Evolutionary conservation across 129 eudicot genomes (phyloP), one percentile per base, ranked within the genome.

Genomic region (Saposhnikovia divaricata): DNA sequence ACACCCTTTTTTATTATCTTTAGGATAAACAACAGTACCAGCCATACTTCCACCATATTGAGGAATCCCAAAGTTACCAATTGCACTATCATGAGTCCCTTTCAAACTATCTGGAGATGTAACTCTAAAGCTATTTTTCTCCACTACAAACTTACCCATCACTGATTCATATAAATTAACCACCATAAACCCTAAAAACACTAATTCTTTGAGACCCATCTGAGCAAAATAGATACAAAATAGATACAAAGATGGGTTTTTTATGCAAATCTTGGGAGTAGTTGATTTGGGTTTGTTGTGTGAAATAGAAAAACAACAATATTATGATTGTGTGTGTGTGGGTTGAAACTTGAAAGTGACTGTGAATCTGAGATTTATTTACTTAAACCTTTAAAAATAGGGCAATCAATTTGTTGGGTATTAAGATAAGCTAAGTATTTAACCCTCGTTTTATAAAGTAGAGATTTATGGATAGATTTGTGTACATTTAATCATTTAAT

Each of bases 51-150:
- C 89, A 53, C 91, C 91, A 77, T 88, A 88, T 34, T 88, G 87
- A 78, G 91, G 91, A 59, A 84, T 87, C 82, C 91, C 91, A 61
- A 88, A 88, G 78, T 88, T 88, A 48, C 91, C 91, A 84, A 88
- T 88, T 63, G 91, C 89, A 84, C 89, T 81, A 77, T 88, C 91
- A 63, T 88, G 86, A 0, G 85, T 83, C 55, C 85, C 89, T 59
- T 78, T 88, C 44, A 88, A 51, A 50, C 39, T 76, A 16, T 82
- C 82, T 25, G 91, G 91, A 71, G 91, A 85, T 3, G 91, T 88
- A 80, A 88, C 88, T 83, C 84, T 84, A 78, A 88, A 86, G 81
- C 44, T 88, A 78, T 88, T 88, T 71, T 88, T 88, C 83, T 88
- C 91, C 78, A 88, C 91, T 86, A 88, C 91, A 80, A 88, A 88